phyloP scores from a whole-genome alignment of 1,139 yeast genomes.

The Pneumocystis jirovecii region DNA sequence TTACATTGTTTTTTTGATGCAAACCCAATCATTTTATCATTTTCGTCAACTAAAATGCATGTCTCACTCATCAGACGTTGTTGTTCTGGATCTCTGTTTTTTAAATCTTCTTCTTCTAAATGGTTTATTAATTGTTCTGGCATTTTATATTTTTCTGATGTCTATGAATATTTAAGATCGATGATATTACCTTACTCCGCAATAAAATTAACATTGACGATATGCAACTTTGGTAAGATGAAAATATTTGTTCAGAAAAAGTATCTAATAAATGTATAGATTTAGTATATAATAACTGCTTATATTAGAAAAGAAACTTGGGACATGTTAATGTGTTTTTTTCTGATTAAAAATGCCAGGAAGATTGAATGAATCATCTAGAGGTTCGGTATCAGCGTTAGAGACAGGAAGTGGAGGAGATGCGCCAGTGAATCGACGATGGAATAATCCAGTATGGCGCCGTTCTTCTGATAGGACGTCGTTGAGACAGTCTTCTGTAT shows the following conservation, averaged over 20 bases:
- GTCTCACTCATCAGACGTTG: slow-evolving; percentile 90
- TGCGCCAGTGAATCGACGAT: neutral
- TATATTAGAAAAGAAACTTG: neutral
- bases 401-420: neutral
- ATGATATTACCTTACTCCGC: no score
- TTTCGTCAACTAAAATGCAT: slow-evolving; percentile 79
- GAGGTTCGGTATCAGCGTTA: neutral
- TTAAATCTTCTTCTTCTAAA: neutral
- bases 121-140: neutral
- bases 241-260: neutral
- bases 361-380: neutral
- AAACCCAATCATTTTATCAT: slow-evolving; percentile 79
- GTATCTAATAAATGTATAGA: neutral
- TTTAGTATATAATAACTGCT: neutral
- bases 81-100: slow-evolving; percentile 88
- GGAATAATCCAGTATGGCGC: neutral
- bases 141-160: neutral
- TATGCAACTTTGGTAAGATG: neutral
- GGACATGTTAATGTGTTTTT: neutral
- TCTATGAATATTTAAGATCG: no score
- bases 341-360: neutral
- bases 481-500: neutral
- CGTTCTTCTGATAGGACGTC: neutral
- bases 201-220: neutral
- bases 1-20: slow-evolving; percentile 78